Evolutionary conservation across 2,329 filamentous ascomycete genomes (phyloP).

Genomic region (Xylaria sp.): DNA sequence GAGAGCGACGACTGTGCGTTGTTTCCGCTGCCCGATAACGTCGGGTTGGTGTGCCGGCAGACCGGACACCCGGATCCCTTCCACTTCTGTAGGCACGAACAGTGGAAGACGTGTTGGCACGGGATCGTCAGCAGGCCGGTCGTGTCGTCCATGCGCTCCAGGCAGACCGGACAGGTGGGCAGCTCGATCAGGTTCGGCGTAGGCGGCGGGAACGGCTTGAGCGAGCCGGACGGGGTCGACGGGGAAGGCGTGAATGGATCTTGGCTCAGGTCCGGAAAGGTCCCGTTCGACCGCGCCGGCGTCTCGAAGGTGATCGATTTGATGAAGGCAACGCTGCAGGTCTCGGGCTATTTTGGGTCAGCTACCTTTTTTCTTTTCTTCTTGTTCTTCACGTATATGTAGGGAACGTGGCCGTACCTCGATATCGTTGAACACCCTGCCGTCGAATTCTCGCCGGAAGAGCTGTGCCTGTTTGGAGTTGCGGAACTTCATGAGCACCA

Average conservation of each 20-base stretch:
- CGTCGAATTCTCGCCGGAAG: slow-evolving; percentile 89
- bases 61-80: slow-evolving; percentile 91
- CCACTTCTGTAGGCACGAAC: slow-evolving; percentile 95
- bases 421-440: slow-evolving; percentile 88
- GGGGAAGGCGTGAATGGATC: slow-evolving; percentile 63
- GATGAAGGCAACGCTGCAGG: slow-evolving; percentile 93
- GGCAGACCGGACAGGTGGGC: slow-evolving; percentile 92
- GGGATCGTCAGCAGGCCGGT: slow-evolving; percentile 93
- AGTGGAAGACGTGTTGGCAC: slow-evolving; percentile 98
- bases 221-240: slow-evolving; percentile 43
- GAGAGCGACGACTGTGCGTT: slow-evolving; percentile 27
- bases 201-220: slow-evolving; percentile 64
- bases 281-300: slow-evolving; percentile 50
- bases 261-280: slow-evolving; percentile 62
- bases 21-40: slow-evolving; percentile 21
- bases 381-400: slow-evolving; percentile 5
- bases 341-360: slow-evolving; percentile 68
- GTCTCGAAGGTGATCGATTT: slow-evolving; percentile 86
- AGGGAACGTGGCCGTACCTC: slow-evolving; percentile 60
- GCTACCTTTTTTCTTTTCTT: no score
- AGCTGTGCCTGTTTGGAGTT: slow-evolving; percentile 71
- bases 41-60: slow-evolving; percentile 77
- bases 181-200: slow-evolving; percentile 88
- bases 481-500: slow-evolving; percentile 94
- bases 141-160: slow-evolving; percentile 98